Evolutionary conservation across 495 filamentous ascomycete genomes (phyloP), one percentile per base, ranked within the genome.

Genomic region (Penicillium angulare): DNA sequence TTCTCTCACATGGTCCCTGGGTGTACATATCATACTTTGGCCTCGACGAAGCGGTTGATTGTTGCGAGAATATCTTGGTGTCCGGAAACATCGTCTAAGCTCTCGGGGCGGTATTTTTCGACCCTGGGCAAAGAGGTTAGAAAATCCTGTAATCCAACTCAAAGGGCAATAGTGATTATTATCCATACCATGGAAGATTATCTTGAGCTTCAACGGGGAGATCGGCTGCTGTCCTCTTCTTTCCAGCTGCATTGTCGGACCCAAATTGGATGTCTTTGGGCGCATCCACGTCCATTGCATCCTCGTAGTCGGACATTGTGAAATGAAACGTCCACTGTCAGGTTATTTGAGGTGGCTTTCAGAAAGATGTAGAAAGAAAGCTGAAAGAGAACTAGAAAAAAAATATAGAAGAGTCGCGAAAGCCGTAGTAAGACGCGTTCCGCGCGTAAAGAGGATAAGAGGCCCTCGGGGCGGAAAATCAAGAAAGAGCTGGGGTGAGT

Each of bases 11-110:
- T 12, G 35, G n/a, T n/a, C 22, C 2, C n/a, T 40, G 23, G 2
- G 7, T 18, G 32, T 12, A 45, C n/a, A 18, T 13, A 6, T 16
- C 33, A 16, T 69, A 87, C 85, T 74, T 97, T 96, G 27, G 86
- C 76, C 57, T 96, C 90, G 61, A 99, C 84, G 59, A 99, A 99
- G 64, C 88, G 89, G 74, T 96, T 96, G 74, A 98, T 95, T 5
- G 93, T 98, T 1, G 90, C 84, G 39, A 98, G 80, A 60, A 98
- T 97, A 69, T 97, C 93, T 65, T 97, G 87, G 64, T 99, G 93
- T n/a, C 93, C 93, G 3, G 89, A 92, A 43, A 99, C 93, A 71
- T 99, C 93, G 40, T 84, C 80, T 17, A 99, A 79, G 3, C 88
- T 87, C 49, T 85, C 83, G 13, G 93, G 93, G 38, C 93, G 83